Evolutionary conservation across 2,329 filamentous ascomycete genomes (phyloP).

Genomic region (Hyphodiscus sp.): DNA sequence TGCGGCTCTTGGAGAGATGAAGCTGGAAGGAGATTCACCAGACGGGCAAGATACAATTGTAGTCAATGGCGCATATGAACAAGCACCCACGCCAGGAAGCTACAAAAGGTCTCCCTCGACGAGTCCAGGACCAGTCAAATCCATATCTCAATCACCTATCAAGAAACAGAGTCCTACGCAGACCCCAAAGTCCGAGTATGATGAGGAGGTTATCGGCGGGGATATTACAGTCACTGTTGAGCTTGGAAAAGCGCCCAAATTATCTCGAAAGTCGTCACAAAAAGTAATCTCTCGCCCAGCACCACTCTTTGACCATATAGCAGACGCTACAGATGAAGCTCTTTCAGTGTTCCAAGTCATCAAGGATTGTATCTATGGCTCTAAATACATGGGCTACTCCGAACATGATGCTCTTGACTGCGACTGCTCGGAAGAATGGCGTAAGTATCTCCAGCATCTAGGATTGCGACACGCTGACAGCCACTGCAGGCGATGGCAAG

Average conservation of each 20-base stretch:
- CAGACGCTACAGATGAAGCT: constrained; percentile 73
- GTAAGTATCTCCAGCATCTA: constrained; percentile 50
- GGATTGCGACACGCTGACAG: constrained; percentile 29
- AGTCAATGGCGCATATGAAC: constrained; percentile 21
- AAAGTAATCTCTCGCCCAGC: constrained; percentile 59
- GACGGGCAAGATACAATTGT: constrained; percentile 11
- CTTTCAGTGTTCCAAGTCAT: constrained; percentile 74
- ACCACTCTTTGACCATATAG: constrained; percentile 65
- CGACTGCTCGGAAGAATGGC: constrained; percentile 91
- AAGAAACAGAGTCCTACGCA: constrained; percentile 19
- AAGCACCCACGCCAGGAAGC: constrained; percentile 11
- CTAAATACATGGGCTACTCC: constrained; percentile 84
- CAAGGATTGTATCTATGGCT: constrained; percentile 79
- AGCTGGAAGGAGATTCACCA: constrained; percentile 24
- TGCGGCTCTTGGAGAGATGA: constrained; percentile 29
- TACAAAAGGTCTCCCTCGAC: constrained; percentile 21
- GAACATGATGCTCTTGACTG: constrained; percentile 89
- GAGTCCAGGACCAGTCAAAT: constrained; percentile 20
- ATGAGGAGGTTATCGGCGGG: constrained; percentile 47
- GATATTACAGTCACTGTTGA: constrained; percentile 58
- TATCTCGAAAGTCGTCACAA: constrained; percentile 66
- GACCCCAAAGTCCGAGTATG: constrained; percentile 32
- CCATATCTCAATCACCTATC: constrained; percentile 22
- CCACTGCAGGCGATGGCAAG: constrained; percentile 44
- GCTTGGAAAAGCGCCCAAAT: constrained; percentile 61